Base-by-base conservation (phyloP, 2,329 filamentous ascomycete genomes). In the Xylaria polymorpha region DNA sequence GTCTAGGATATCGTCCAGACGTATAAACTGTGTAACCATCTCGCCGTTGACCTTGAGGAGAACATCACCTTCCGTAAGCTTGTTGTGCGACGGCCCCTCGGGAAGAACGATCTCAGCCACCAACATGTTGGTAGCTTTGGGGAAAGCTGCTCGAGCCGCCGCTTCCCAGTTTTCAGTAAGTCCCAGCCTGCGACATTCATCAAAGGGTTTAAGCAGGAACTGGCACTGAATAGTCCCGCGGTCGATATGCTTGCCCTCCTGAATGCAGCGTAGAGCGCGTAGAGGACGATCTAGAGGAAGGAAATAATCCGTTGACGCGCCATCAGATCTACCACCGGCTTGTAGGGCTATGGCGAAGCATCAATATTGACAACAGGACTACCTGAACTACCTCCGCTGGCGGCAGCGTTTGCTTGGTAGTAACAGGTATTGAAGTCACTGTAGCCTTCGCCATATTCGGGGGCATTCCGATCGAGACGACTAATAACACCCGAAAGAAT, bases 401-500 rank as follows among this genome's bases (percentile, higher is more conserved):
- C 97, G 4, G 96, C 95, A 3, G 96, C 97, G 15, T 97, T 97
- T 72, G 97, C 96, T 83, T 99, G 96, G 76, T 98, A 98, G 85
- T 99, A 99, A 80, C 97, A 91, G 59, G 88, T 91, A 80, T 92
- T 99, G 88, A 99, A 99, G 79, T 99, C 96, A 80, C 94, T 96
- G 81, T 99, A 99, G 35, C 96, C 96, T 72, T 98, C 96, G 65
- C 95, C 95, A 75, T 99, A 98, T 77, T 99, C 96, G 18, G 96
- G 96, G 1, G 97, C 97, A 81, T 99, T 99, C 74, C 96, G 90
- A 77, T 99, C 96, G 68, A 99, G 85, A 76, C 96, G 91, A 82
- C 94, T 97, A 80, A 99, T 99, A 65, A 99, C 95, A 76, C 96
- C 96, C 6, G 96, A 98, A 67, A 99, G 84, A 75, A 99, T 99